phyloP scores from a whole-genome alignment of 768 basidiomycete genomes.

The Mycena crocata region DNA sequence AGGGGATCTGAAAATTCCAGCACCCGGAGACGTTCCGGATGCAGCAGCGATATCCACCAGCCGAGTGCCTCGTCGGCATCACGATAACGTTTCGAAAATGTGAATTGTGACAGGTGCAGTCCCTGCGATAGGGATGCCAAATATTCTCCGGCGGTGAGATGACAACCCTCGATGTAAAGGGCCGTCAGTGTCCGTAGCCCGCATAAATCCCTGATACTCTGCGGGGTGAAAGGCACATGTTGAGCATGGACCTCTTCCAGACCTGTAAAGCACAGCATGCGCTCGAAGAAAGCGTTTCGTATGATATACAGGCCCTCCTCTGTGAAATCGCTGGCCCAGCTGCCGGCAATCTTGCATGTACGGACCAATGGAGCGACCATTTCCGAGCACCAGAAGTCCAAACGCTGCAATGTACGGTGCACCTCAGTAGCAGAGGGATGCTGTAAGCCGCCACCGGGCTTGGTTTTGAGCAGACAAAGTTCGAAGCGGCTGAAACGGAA shows the following conservation, averaged over 20 bases:
- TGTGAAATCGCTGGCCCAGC: neutral
- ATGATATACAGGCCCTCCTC: neutral
- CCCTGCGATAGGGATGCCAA: too few relatives aligned
- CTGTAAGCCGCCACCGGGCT: too few relatives aligned
- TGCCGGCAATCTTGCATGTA: neutral
- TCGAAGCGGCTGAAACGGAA: too few relatives aligned
- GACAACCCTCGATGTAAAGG: neutral
- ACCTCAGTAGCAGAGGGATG: neutral
- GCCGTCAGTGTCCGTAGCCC: neutral
- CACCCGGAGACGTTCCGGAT: too few relatives aligned
- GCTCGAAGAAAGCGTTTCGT: constrained; percentile 1
- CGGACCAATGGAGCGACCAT: neutral
- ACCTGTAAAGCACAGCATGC: neutral
- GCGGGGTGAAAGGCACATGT: neutral
- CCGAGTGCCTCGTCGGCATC: too few relatives aligned
- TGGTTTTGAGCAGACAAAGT: too few relatives aligned
- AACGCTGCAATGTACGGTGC: neutral
- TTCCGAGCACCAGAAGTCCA: constrained; percentile 3
- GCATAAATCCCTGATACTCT: neutral
- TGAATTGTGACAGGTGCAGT: too few relatives aligned
- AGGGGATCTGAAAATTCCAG: too few relatives aligned
- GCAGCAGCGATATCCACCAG: too few relatives aligned
- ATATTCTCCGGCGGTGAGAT: neutral
- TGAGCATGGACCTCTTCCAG: neutral
- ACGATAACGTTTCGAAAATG: too few relatives aligned